Evolutionary conservation across 2,329 filamentous ascomycete genomes (phyloP).

Genomic region (Monosporascus sp.): DNA sequence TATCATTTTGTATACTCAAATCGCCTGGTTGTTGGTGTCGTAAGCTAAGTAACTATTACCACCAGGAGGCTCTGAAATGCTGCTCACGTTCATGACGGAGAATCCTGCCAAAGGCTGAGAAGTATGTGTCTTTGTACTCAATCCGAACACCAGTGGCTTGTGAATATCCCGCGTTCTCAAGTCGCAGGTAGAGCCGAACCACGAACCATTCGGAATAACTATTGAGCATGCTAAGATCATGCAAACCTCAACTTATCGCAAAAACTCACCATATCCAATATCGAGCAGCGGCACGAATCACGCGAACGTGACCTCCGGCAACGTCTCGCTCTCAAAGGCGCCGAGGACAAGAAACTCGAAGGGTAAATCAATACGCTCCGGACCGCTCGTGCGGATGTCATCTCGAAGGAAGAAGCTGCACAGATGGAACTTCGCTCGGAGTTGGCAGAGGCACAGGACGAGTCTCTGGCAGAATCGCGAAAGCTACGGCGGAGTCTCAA

Average conservation of each 20-base stretch:
- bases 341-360: slow-evolving; percentile 2
- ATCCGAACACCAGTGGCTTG: slow-evolving; percentile 1
- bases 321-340: neutral
- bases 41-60: neutral
- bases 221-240: slow-evolving; percentile 3
- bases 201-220: neutral
- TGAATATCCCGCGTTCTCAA: slow-evolving; percentile 1
- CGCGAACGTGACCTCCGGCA: slow-evolving; percentile 3
- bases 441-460: neutral
- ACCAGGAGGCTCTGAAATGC: neutral
- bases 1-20: no score
- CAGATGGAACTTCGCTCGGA: neutral
- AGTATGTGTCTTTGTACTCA: slow-evolving; percentile 4
- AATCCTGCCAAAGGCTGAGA: slow-evolving; percentile 4
- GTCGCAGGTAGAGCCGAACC: neutral
- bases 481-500: slow-evolving; percentile 3
- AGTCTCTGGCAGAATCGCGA: neutral
- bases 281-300: neutral
- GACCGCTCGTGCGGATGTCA: neutral
- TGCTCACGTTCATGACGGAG: slow-evolving; percentile 5
- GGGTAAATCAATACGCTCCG: neutral
- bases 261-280: neutral
- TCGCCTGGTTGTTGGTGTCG: neutral
- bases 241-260: neutral
- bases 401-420: slow-evolving; percentile 2